These are phyloP conservation scores for Calonectria honghensis DNA, from an alignment of 2,329 filamentous ascomycete genomes.

Conservation along the genomic window DNA sequence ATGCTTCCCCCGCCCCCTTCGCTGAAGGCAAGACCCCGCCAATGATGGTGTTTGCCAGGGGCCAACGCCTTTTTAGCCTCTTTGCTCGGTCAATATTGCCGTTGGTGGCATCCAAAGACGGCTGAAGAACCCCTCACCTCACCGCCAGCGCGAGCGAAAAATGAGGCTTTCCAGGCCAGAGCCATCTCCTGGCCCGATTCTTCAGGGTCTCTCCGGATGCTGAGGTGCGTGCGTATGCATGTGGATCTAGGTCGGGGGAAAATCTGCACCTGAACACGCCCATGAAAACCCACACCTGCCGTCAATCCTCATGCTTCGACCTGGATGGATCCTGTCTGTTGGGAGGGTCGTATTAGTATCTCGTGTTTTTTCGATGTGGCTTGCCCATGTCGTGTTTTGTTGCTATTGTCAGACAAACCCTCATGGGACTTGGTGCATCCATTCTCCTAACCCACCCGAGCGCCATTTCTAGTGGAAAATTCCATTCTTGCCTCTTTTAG, in stretches of 20 bases:
- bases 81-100: constrained; percentile 25
- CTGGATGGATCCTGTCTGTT: constrained; percentile 27
- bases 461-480: background rate
- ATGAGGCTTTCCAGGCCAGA: background rate
- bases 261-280: constrained; percentile 31
- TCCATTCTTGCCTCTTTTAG: background rate
- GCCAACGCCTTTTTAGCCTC: constrained; percentile 22
- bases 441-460: constrained; percentile 41
- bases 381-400: constrained; percentile 43
- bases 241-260: constrained; percentile 36
- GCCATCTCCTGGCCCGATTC: background rate
- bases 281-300: constrained; percentile 24
- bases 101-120: constrained; percentile 35
- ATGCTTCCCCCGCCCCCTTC: constrained; percentile 24
- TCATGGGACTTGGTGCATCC: constrained; percentile 31
- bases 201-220: constrained; percentile 20
- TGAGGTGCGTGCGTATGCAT: constrained; percentile 40
- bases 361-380: constrained; percentile 48
- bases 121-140: constrained; percentile 30
- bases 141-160: constrained; percentile 29
- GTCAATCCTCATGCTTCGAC: constrained; percentile 18
- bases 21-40: constrained; percentile 15
- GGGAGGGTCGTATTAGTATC: constrained; percentile 52
- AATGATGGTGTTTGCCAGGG: constrained; percentile 21
- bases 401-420: constrained; percentile 37